Percentiles rank a stretch among this genome's conserved stretches.
Evolutionary conservation across 2,329 filamentous ascomycete genomes (phyloP).

Genomic region (Aspergillus unguis): DNA sequence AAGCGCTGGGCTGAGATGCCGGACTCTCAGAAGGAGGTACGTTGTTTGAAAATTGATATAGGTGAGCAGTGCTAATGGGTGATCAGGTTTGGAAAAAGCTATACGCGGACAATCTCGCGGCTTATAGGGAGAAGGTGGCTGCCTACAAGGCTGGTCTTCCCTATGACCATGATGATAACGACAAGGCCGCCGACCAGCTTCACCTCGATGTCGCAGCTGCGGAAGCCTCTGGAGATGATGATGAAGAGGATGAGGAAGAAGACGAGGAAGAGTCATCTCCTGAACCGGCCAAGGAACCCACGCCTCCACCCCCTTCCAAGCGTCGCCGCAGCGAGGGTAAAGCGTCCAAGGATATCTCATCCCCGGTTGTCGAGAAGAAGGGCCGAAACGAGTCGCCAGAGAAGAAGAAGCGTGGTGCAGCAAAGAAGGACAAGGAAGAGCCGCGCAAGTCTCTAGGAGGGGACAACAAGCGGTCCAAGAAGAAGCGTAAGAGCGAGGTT

Average conservation of each 20-base stretch:
- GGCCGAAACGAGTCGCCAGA: conserved; percentile 19
- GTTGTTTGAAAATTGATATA: conserved; percentile 17
- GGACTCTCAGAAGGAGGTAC: conserved; percentile 66
- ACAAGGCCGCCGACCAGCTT: conserved; percentile 41
- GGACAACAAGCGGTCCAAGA: conserved; percentile 38
- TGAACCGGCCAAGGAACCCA: conserved; percentile 41
- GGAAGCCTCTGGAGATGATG: conserved; percentile 34
- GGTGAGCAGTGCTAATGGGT: conserved; percentile 11
- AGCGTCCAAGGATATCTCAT: conserved; percentile 30
- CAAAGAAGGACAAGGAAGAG: conserved; percentile 29
- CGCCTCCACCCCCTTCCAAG: conserved; percentile 44
- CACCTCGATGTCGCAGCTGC: conserved; percentile 41
- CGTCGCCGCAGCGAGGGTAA: conserved; percentile 43
- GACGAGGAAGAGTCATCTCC: conserved; percentile 33
- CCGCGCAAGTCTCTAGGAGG: conserved; percentile 29
- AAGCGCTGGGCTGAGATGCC: conserved; percentile 79
- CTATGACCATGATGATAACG: conserved; percentile 43
- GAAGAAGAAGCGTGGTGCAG: conserved; percentile 33
- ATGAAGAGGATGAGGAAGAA: conserved; percentile 24
- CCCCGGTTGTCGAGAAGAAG: conserved; percentile 22
- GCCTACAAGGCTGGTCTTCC: conserved; percentile 55
- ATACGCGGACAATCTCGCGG: conserved; percentile 56
- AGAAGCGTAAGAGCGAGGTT: conserved; percentile 49
- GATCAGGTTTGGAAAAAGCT: conserved; percentile 53
- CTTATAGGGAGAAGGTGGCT: conserved; percentile 55